Evolutionary conservation across 306 rosid genomes (phyloP).

Genomic region (Acacia crassicarpa): DNA sequence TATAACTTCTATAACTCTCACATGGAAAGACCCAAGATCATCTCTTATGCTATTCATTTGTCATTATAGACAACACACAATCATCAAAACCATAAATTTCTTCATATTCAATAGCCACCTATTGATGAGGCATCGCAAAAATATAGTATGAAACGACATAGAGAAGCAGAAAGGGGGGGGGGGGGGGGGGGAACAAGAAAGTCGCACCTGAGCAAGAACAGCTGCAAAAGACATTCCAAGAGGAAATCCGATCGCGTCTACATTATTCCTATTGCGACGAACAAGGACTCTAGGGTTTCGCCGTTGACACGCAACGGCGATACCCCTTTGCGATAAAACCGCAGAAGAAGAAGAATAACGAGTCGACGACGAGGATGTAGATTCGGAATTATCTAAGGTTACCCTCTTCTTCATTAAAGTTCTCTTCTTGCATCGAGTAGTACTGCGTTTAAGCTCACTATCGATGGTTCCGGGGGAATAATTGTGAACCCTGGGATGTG

Average conservation of each 20-base stretch:
- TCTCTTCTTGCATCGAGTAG: neutral
- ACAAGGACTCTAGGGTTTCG: constrained; percentile 50
- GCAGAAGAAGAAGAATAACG: constrained; percentile 13
- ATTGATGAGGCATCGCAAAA: neutral
- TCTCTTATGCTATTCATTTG: neutral
- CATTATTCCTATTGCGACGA: constrained; percentile 44
- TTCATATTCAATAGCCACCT: neutral
- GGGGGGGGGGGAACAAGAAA: neutral
- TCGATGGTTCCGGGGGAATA: constrained; percentile 3
- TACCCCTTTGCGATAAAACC: constrained; percentile 29
- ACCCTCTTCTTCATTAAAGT: constrained; percentile 28
- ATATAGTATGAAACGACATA: neutral
- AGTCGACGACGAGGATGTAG: constrained; percentile 14
- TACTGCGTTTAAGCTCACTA: neutral
- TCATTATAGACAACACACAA: neutral
- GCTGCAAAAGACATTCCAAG: constrained; percentile 92
- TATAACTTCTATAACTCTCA: neutral
- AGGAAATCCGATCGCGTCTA: constrained; percentile 62
- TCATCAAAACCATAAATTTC: neutral
- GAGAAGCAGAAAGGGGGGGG: neutral
- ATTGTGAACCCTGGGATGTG: constrained; percentile 28
- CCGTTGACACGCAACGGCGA: constrained; percentile 48
- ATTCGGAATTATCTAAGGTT: constrained; percentile 36
- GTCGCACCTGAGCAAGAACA: constrained; percentile 68
- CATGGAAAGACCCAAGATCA: neutral